Base-by-base conservation (phyloP, 1,284 basidiomycete species). In the Ustilago cynodontis region DNA sequence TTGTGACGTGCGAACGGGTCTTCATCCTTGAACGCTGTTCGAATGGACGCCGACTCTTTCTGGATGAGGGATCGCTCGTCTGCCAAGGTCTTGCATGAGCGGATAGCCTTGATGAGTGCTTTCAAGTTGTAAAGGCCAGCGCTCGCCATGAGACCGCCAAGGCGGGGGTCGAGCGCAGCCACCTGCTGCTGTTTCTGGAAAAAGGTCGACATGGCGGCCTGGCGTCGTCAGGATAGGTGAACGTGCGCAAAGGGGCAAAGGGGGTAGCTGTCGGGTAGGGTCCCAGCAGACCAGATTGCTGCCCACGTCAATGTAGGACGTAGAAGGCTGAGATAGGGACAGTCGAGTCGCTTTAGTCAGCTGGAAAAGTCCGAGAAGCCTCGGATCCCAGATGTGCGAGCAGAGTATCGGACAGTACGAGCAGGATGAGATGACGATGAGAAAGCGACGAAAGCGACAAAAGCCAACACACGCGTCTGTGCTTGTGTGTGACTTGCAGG, bases 21-120 rank as follows among this genome's bases (percentile, higher is more conserved):
- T 86, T 99, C 97, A 86, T 98, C 95, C 79, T 96, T 93, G 88
- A 99, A 99, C 1, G 95, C 95, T 0, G 96, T 96, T 67, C 97
- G 91, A 82, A 99, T 98, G 22, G 95, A 94, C 7, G 97, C 97
- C 1, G 94, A 96, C 88, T 99, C 97, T 87, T 98, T 96, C 86
- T 98, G 94, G 84, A 99, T 98, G 80, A 99, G 91, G 53, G 93
- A 91, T 60, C 97, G 93, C 88, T 99, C 97, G 89, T 99, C 97
- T 73, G 97, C 97, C 56, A 98, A 92, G 56, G 97, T 99, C 93
- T 99, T 88, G 69, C 87, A 87, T 1, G 87, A 85, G 35, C 87
- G 80, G 85, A 71, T 85, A 53, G 85, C 86, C 72, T 87, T 87
- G 78, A 87, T 87, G 24, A 87, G 77, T 35, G 87, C 82, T 66